Base-by-base conservation (phyloP, 2,329 filamentous ascomycete genomes). In the Phyllosticta citribraziliensis region DNA sequence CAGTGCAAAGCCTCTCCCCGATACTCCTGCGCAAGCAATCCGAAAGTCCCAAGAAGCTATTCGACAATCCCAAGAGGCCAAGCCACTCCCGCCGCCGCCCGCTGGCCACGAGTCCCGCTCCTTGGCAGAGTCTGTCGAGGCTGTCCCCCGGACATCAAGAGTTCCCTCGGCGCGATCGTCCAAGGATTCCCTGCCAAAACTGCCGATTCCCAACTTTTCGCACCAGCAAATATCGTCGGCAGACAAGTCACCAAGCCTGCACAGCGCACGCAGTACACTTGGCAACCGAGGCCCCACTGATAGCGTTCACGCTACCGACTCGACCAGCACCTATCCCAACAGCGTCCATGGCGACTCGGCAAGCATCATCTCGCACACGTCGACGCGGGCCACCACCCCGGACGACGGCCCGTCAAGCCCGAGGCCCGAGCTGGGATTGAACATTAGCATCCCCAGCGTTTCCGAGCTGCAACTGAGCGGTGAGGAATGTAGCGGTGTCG, bases 321-420 rank as follows among this genome's bases (percentile, higher is more conserved):
- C 89, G 63, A 88, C 83, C 68, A 89, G 86, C 71, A 92, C 89
- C 3, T 92, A 88, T 67, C 79, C 87, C 57, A 91, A 87, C 76
- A 83, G 80, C 67, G 75, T 80, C 61, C 86, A 88, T 33, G 88
- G 91, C 67, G 96, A 91, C 0, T 89, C 92, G 69, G 83, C 84
- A 55, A 96, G 90, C 72, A 80, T 89, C 30, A 72, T 91, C 1
- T 97, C 93, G 1, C 87, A 88, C 69, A 86, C 85, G 0, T 96
- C 92, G 1, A 97, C 92, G 2, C 81, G 92, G 61, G 92, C 91
- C 17, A 96, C 91, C 0, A 96, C 91, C 0, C 91, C 91, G 1
- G 91, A 96, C 66, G 76, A 79, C 74, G 81, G 68, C 68, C 79
- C 66, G 2, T 71, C 80, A 51, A 78, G 76, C 61, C 81, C 83